Evolutionary conservation across 306 rosid species (phyloP), one percentile per base, ranked within the genome.

Genomic region (Cicer cuneatum): DNA sequence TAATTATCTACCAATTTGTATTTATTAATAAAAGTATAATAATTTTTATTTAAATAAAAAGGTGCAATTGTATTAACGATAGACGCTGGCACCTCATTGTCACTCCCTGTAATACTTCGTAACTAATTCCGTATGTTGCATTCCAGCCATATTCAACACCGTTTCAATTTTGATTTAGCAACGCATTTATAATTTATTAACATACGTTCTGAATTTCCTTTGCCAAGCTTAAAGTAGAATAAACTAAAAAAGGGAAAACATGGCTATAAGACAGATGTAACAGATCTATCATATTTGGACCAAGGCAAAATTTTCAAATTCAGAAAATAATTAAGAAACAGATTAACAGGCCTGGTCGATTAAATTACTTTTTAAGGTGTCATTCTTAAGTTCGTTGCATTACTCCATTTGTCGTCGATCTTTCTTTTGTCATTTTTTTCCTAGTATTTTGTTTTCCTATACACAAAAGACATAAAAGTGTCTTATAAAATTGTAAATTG

Each of bases 81-180:
- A 57, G 61, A 68, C 16, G 84, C 76, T 69, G 80, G 72, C 67
- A 80, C 42, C 45, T 74, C 80, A 61, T 52, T 74, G 60, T 60
- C 68, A 19, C 9, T 4, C 40, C 41, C 19, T 10, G 9, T 51
- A 67, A 21, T 11, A 5, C 9, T 5, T 56, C 72, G 11, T 35
- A 72, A 57, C 57, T 11, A 64, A 75, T 37, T 0, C 78, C 40
- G 18, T 42, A 49, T 21, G 69, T 45, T 69, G 19, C 63, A 56
- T 56, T 66, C 35, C 24, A 21, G 24, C 24, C 69, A 43, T n/a
- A n/a, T n/a, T 15, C 24, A 4, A 39, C 70, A 7, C 52, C 60
- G 8, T 63, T 54, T 65, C 65, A 72, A 33, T 12, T 72, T 11
- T 37, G 24, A 72, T 54, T 66, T 1, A 42, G 52, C 61, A 47